Conservation (phyloP, 495 filamentous ascomycete genomes). For the Massariosphaeria phaeospora region DNA sequence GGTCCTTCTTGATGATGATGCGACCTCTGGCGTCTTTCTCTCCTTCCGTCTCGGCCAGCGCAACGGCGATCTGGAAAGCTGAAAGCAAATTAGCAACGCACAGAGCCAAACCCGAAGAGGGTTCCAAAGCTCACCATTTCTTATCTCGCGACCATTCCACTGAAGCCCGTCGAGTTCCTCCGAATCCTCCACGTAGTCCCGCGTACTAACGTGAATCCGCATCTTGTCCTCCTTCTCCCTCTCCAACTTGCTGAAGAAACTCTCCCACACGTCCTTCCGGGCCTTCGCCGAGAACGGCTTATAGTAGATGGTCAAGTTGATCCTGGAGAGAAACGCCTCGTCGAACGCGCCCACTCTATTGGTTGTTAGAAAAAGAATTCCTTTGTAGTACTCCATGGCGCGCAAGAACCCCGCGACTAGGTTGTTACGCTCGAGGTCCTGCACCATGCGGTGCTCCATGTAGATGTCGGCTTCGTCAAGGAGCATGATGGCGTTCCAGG, state of each 20-base stretch:
- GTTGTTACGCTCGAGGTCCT: conserved; percentile 47
- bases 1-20: conserved; percentile 2
- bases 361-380: conserved; percentile 41
- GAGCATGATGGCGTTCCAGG: conserved; percentile 43
- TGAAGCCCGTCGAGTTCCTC: conserved; percentile 1
- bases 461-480: conserved; percentile 58
- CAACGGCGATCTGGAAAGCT: conserved; percentile 19
- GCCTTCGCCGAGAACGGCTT: not conserved
- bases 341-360: conserved; percentile 47
- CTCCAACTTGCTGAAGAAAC: conserved; percentile 8
- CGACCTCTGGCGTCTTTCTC: not conserved
- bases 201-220: not conserved
- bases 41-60: conserved; percentile 10
- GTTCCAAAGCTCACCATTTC: conserved; percentile 4
- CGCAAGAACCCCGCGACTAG: conserved; percentile 53
- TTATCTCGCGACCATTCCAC: conserved; percentile 21
- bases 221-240: not conserved
- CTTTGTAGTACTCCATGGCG: conserved; percentile 51
- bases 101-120: not conserved
- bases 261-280: conserved; percentile 11
- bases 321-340: conserved; percentile 16
- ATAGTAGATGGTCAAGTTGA: conserved; percentile 11
- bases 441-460: conserved; percentile 41
- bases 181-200: not conserved
- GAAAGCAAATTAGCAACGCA: not conserved